These are phyloP conservation scores for Corchorus capsularis DNA, from an alignment of 345 rosid species.

Conservation along the genomic window DNA sequence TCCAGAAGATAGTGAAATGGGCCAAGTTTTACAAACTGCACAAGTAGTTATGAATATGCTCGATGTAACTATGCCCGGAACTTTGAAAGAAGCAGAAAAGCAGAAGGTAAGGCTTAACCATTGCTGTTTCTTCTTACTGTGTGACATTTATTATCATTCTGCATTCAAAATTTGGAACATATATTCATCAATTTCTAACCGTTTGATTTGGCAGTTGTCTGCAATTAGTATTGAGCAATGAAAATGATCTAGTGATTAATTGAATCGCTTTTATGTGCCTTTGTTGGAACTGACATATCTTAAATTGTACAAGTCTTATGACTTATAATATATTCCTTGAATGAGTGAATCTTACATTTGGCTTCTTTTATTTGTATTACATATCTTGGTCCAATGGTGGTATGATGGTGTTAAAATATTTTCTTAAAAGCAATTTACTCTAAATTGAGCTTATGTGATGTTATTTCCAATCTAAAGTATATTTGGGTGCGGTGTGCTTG, in stretches of 20 bases:
- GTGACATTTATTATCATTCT: not conserved
- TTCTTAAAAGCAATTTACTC: too few relatives aligned
- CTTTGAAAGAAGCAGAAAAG: constrained; percentile 65
- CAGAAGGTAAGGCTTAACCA: constrained; percentile 56
- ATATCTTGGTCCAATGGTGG: not conserved
- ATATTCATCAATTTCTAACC: not conserved
- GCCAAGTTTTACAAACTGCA: constrained; percentile 70
- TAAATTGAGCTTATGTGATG: too few relatives aligned
- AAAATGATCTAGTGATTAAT: not conserved
- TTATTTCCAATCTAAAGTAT: too few relatives aligned
- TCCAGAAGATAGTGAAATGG: constrained; percentile 53
- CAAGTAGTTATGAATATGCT: constrained; percentile 82
- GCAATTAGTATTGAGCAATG: not conserved
- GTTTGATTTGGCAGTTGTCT: not conserved
- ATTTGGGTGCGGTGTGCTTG: too few relatives aligned
- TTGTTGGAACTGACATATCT: not conserved
- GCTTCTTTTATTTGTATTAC: not conserved
- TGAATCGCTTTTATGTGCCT: not conserved
- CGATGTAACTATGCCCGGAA: constrained; percentile 76
- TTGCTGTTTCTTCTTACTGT: constrained; percentile 11
- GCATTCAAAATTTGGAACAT: not conserved
- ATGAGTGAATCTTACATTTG: not conserved
- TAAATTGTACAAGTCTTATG: not conserved
- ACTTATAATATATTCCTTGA: not conserved
- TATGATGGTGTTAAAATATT: not conserved